A percentile compares a stretch with the other conserved stretches of the same genome.
Evolutionary conservation across 176 grass and related monocot species (phyloP).

Genomic region (Avena atlantica): DNA sequence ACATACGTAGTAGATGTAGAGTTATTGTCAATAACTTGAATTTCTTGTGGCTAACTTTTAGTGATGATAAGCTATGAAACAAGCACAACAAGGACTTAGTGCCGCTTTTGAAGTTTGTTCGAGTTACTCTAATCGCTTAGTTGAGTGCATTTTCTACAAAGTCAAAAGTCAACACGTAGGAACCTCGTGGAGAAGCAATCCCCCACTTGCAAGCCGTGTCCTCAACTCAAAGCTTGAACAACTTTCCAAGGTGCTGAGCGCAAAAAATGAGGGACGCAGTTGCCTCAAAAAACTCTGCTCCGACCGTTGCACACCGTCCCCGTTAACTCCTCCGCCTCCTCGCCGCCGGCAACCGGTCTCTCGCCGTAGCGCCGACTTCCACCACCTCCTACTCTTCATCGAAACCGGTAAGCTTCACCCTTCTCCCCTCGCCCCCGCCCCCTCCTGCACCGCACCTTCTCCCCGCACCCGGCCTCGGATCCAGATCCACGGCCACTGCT

Average conservation of each 20-base stretch:
- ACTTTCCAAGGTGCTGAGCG: background rate
- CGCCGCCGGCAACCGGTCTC: background rate
- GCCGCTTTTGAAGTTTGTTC: no score
- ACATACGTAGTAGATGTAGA: no score
- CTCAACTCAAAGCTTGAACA: background rate
- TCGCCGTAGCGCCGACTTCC: background rate
- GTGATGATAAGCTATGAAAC: no score
- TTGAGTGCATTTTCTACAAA: background rate
- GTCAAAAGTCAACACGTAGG: background rate
- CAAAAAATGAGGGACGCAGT: conserved; percentile 26
- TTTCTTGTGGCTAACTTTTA: no score
- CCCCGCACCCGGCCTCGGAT: conserved; percentile 13
- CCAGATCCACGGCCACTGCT: background rate
- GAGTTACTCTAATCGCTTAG: no score
- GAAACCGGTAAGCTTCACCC: conserved; percentile 27
- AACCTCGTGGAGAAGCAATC: conserved; percentile 43
- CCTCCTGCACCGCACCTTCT: background rate
- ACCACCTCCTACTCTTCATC: background rate
- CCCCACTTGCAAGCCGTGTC: background rate
- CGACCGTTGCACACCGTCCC: conserved; percentile 45
- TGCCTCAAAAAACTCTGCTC: conserved; percentile 26
- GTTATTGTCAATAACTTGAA: no score
- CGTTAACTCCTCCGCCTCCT: background rate
- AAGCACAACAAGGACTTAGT: no score
- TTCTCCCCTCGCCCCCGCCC: no score